phyloP scores from a whole-genome alignment of 805 yeast species.

The Saccharomyces mikatae region DNA sequence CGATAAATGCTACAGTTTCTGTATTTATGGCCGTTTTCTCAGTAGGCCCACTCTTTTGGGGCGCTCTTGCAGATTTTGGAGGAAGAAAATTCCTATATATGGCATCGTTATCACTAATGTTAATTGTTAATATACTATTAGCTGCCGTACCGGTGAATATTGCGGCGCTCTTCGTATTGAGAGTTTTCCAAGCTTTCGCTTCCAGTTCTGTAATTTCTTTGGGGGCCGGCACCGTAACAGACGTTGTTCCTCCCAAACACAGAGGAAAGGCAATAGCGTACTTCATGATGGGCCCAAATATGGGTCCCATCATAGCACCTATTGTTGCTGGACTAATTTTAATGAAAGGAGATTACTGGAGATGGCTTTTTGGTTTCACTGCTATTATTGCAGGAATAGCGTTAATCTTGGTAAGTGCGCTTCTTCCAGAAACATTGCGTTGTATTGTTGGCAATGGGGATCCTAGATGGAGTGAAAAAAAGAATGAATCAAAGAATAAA shows the following conservation, averaged over 20 bases:
- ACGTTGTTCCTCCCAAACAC: constrained; percentile 54
- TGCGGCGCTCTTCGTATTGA: constrained; percentile 58
- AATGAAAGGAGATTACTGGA: constrained; percentile 62
- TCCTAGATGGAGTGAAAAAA: constrained; percentile 19
- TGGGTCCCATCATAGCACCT: constrained; percentile 84
- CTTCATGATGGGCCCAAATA: constrained; percentile 78
- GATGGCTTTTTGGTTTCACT: constrained; percentile 76
- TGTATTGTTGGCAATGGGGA: constrained; percentile 51
- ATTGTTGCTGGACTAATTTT: constrained; percentile 74
- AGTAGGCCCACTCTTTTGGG: constrained; percentile 50
- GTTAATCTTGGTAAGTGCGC: constrained; percentile 42
- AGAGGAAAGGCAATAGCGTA: constrained; percentile 80
- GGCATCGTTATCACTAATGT: constrained; percentile 46
- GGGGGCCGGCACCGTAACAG: constrained; percentile 87
- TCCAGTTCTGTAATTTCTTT: constrained; percentile 83
- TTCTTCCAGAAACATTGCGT: constrained; percentile 75
- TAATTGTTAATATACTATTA: constrained; percentile 57
- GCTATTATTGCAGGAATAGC: constrained; percentile 58
- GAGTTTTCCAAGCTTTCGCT: constrained; percentile 71
- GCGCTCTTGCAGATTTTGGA: constrained; percentile 45
- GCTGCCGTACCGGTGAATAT: constrained; percentile 57
- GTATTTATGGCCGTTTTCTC: constrained; percentile 52
- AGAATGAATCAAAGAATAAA: neutral
- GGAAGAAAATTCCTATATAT: constrained; percentile 62
- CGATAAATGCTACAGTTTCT: constrained; percentile 49